Evolutionary conservation across 805 yeast species (phyloP), one percentile per base, ranked within the genome.

Genomic region (Starmerella davenportii): DNA sequence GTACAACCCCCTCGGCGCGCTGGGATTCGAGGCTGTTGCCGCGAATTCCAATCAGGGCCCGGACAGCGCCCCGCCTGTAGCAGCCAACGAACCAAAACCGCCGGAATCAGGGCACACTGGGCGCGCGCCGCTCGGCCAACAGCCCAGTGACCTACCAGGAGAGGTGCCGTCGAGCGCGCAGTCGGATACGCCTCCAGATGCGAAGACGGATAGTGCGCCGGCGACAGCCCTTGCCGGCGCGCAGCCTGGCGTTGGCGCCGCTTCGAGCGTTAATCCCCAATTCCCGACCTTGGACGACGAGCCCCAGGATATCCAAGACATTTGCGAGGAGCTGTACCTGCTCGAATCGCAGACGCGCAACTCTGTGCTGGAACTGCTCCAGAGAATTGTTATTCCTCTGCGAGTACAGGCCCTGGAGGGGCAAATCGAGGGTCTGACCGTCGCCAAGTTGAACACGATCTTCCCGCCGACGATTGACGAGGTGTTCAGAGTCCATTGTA

Each of bases 381-480:
- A 81, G 49, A 73, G 77, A 42, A 76, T 79, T 43, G 65, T 85
- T 30, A 74, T 84, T 20, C 92, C 93, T 0, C 56, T 84, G 28
- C 66, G 96, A 47, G 70, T 79, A 14, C 66, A 67, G 41, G 82
- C 78, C 1, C 56, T 81, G 25, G 67, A 72, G 39, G 68, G 52
- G 27, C 66, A 66, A 30, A 55, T 74, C 4, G 62, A 67, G 3
- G 65, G 65, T 9, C 53, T 71, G 31, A 74, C 80, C 1, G 73
- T 79, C 2, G 57, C 75, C 2, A 72, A 73, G 47, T 64, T 85
- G 25, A 85, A 87, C 55, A 65, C 73, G 36, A 66, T 82, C 1
- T 84, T 87, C 52, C 95, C 96, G 2, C 95, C 95, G 1, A 87
- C 96, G 0, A 78, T 87, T 16, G 95, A 87, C 57, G 96, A 87